Base-by-base conservation (phyloP, 2,329 filamentous ascomycete species). In the Shiraia sp. region DNA sequence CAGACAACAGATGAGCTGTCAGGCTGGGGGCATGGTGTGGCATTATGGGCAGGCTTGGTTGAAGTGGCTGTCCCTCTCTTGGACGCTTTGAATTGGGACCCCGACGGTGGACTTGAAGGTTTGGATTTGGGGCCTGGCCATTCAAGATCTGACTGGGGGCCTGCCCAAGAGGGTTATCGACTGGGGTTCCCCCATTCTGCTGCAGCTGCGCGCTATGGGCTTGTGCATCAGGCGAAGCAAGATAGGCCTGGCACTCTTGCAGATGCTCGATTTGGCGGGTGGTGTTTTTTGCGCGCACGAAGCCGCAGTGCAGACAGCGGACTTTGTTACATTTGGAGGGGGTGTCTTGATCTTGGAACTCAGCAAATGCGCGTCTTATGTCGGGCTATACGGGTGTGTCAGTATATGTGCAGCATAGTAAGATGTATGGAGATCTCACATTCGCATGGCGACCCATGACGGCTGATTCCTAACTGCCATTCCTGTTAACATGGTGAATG, bases 1-100 rank as follows among this genome's bases (percentile, higher is more conserved):
- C 73, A 31, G 71, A 62, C 47, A 83, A 75, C 30, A 87, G 79
- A 56, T 82, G 73, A 37, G 71, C 65, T 1, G 82, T 86, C 32
- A 87, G 70, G 4, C 79, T 75, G 6, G 75, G 73, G 10, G 66
- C 56, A 22, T 60, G 55, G 19, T 51, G 57, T 14, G 43, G 52
- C 15, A 46, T 47, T 35, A 51, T 53, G 23, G 41, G 52, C 17
- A 59, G 34, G 22, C 63, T 55, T 1, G 68, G 67, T 15, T 63
- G 62, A 40, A 71, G 65, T 32, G 54, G 57, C 46, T 68, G 59
- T 42, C 68, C 63, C 32, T 72, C 67, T 32, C 69, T 65, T 10
- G 44, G 48, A 38, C 69, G 65, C 49, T 71, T 71, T 28, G 51
- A 64, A 44, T 72, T 72, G 15, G 71, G 68, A 12, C 71, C 71